Conservation (phyloP, 2,329 filamentous ascomycete genomes). For the Myriosclerotinia curreyana region DNA sequence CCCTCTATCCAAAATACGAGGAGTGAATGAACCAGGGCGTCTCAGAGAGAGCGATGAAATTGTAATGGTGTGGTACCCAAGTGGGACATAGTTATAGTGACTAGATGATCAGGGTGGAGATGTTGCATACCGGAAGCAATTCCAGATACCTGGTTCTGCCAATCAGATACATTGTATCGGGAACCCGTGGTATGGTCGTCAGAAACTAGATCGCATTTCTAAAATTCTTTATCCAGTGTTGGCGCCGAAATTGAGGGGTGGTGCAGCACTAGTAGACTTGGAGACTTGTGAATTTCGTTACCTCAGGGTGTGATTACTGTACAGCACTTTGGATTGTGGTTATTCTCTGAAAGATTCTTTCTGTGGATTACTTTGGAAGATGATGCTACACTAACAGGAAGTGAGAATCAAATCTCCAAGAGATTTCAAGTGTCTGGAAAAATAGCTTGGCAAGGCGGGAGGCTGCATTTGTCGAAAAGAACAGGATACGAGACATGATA, state of each 20-base stretch:
- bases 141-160: constrained; percentile 12
- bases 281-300: background rate
- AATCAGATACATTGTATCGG: constrained; percentile 1
- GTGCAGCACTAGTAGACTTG: background rate
- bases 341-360: background rate
- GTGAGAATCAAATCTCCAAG: background rate
- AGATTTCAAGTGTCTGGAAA: background rate
- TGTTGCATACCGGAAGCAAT: background rate
- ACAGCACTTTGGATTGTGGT: background rate
- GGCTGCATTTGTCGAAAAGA: constrained; percentile 9
- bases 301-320: background rate
- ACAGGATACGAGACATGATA: constrained; percentile 1
- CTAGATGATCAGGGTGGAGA: background rate
- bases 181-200: background rate
- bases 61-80: background rate
- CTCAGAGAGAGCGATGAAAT: background rate
- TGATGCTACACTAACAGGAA: background rate
- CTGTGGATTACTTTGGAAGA: background rate
- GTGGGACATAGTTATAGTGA: background rate
- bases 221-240: background rate
- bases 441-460: background rate
- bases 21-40: background rate
- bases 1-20: background rate
- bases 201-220: background rate
- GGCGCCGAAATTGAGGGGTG: background rate